phyloP scores from a whole-genome alignment of 306 rosid species.

The Ammopiptanthus mongolicus region DNA sequence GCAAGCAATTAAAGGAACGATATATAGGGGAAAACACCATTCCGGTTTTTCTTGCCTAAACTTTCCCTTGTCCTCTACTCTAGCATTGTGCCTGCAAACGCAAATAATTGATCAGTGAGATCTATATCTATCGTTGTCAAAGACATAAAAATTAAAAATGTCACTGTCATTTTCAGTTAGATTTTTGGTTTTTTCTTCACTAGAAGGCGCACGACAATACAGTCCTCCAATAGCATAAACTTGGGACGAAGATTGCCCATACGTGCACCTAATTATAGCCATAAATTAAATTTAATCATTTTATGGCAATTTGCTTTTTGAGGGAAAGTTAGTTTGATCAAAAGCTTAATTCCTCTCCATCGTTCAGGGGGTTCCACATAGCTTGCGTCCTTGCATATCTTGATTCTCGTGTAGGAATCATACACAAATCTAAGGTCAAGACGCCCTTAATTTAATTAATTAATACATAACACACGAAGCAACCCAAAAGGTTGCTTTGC shows the following conservation, averaged over 20 bases:
- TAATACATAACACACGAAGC: constrained; percentile 14
- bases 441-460: not conserved
- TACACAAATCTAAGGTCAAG: not conserved
- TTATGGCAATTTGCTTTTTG: constrained; percentile 1
- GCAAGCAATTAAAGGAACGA: not conserved
- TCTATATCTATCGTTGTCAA: not conserved
- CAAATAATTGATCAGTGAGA: not conserved
- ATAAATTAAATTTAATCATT: not conserved
- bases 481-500: constrained; percentile 19
- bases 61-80: constrained; percentile 22
- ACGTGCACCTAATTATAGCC: not conserved
- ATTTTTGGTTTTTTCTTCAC: not conserved
- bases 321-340: not conserved
- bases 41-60: constrained; percentile 53
- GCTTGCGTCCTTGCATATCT: not conserved
- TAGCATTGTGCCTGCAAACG: not conserved
- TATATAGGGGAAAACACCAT: constrained; percentile 44
- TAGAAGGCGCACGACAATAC: not conserved
- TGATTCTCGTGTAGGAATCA: not conserved
- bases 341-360: not conserved
- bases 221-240: not conserved
- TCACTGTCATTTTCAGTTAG: constrained; percentile 6
- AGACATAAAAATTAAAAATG: not conserved
- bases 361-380: not conserved
- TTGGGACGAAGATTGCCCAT: not conserved